Evolutionary conservation across 2,329 filamentous ascomycete genomes (phyloP).

Genomic region (Taxawa tesnikishii): DNA sequence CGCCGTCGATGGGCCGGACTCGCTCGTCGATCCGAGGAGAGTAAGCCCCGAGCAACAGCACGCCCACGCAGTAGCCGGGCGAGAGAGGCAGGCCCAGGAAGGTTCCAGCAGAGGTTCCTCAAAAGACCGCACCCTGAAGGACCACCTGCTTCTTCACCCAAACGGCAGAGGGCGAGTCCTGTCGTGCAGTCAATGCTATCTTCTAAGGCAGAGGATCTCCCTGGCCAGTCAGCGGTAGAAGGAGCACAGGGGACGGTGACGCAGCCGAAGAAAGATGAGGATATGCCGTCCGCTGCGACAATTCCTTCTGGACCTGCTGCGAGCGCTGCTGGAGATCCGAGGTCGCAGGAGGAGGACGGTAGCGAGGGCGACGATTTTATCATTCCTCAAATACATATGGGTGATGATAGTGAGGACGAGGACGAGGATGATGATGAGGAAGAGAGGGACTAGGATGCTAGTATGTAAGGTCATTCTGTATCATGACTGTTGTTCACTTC

Average conservation of each 20-base stretch:
- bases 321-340: not conserved
- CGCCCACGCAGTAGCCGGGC: constrained; percentile 8
- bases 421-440: constrained; percentile 10
- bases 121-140: too few relatives aligned
- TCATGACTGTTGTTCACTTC: too few relatives aligned
- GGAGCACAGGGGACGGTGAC: constrained; percentile 1
- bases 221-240: constrained; percentile 6
- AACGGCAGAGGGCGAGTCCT: not conserved
- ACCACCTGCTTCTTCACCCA: too few relatives aligned
- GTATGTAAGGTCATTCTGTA: too few relatives aligned
- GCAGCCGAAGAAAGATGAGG: constrained; percentile 6
- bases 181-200: not conserved
- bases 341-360: constrained; percentile 1
- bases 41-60: constrained; percentile 1
- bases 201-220: constrained; percentile 1
- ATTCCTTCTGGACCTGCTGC: constrained; percentile 1
- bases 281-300: constrained; percentile 5
- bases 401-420: constrained; percentile 16
- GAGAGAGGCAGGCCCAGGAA: not conserved
- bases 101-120: not conserved
- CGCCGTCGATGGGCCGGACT: too few relatives aligned
- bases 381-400: constrained; percentile 21
- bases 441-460: not conserved
- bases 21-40: too few relatives aligned
- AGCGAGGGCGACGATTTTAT: constrained; percentile 21